A percentile compares a stretch with the other conserved stretches of the same genome.
phyloP scores from a whole-genome alignment of 2,329 filamentous ascomycete species.

The Leptodontidium sp. region DNA sequence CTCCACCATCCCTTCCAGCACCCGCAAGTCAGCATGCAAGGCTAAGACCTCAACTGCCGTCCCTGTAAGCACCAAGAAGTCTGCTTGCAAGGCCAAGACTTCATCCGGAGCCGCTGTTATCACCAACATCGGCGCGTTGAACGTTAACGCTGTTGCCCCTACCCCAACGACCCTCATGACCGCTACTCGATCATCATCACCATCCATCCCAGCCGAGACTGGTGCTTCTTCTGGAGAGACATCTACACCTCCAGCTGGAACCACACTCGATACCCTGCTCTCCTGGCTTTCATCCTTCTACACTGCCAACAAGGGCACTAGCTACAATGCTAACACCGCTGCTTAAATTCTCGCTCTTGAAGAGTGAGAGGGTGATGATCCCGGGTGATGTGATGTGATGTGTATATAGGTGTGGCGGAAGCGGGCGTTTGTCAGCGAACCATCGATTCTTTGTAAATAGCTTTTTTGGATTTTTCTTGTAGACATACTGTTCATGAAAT shows the following conservation, averaged over 20 bases:
- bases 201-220: background rate
- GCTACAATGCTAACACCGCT: background rate
- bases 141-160: slow-evolving; percentile 8
- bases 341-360: background rate
- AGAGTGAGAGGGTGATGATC: background rate
- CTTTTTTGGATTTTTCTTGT: slow-evolving; percentile 11
- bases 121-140: background rate
- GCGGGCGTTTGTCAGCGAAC: background rate
- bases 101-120: slow-evolving; percentile 13
- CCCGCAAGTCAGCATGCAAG: slow-evolving; percentile 18
- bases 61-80: slow-evolving; percentile 2
- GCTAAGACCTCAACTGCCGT: slow-evolving; percentile 6
- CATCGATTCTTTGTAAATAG: slow-evolving; percentile 14
- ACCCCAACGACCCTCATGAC: slow-evolving; percentile 10
- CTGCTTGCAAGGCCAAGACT: slow-evolving; percentile 3
- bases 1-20: slow-evolving; percentile 10
- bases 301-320: slow-evolving; percentile 5
- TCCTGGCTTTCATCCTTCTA: slow-evolving; percentile 17
- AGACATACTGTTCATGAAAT: slow-evolving; percentile 10
- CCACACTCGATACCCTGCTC: slow-evolving; percentile 15
- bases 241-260: background rate
- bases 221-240: slow-evolving; percentile 7
- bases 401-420: slow-evolving; percentile 6
- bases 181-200: background rate
- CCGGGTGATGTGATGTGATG: background rate